These are phyloP conservation scores for Chlorella sp. DNA, from an alignment of 139 green algal genomes.

Conservation along the genomic window DNA sequence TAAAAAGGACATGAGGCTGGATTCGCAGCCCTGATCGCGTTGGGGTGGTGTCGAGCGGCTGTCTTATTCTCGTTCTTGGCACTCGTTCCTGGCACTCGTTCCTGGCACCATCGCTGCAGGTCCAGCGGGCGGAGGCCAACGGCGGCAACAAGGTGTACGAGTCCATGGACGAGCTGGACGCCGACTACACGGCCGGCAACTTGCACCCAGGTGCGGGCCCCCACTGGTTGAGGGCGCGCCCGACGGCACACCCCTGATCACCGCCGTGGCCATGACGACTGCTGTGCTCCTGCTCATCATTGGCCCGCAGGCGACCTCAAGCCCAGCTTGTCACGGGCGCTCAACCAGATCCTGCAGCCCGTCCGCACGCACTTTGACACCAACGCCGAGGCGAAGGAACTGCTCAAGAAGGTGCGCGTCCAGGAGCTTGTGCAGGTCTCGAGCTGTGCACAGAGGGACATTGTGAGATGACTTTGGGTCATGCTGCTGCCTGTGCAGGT, in stretches of 20 bases:
- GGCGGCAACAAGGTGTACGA: slow-evolving; percentile 83
- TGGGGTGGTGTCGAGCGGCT: too few relatives aligned
- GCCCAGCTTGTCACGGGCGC: slow-evolving; percentile 44
- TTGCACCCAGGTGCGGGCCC: slow-evolving; percentile 66
- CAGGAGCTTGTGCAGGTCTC: too few relatives aligned
- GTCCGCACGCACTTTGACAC: slow-evolving; percentile 95
- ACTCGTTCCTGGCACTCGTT: too few relatives aligned
- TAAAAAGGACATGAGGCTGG: too few relatives aligned
- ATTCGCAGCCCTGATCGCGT: too few relatives aligned
- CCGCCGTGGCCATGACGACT: too few relatives aligned
- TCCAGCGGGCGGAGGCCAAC: slow-evolving; percentile 59
- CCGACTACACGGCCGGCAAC: slow-evolving; percentile 73
- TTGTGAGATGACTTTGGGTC: neutral
- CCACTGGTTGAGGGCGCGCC: too few relatives aligned
- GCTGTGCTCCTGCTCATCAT: too few relatives aligned
- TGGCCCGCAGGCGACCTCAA: slow-evolving; percentile 33
- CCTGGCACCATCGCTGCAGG: too few relatives aligned
- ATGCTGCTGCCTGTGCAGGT: neutral
- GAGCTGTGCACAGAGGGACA: neutral
- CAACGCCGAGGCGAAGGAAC: slow-evolving; percentile 80
- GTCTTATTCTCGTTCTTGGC: too few relatives aligned
- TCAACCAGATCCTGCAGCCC: slow-evolving; percentile 94
- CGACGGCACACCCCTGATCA: too few relatives aligned
- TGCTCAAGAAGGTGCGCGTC: slow-evolving; percentile 84
- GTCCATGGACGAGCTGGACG: slow-evolving; percentile 59